Base-by-base conservation (phyloP, 148 eudicot genomes). In the Bassia scoparia region DNA sequence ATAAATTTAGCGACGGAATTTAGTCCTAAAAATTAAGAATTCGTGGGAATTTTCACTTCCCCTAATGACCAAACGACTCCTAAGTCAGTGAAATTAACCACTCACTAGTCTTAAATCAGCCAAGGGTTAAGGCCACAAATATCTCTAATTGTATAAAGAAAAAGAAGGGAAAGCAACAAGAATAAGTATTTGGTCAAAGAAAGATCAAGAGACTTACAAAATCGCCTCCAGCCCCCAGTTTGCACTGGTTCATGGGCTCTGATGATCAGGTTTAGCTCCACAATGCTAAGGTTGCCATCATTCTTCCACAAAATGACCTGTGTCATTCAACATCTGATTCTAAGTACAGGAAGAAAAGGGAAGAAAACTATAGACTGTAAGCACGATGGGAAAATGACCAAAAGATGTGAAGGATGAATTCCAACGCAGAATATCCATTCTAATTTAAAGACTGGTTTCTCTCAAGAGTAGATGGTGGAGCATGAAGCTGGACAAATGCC, bases 241-340 rank as follows among this genome's bases (percentile, higher is more conserved):
- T 72, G 20, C 79, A 76, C 56, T 67, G 83, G 14, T 58, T 16
- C 18, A 50, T 20, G 20, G 46, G 26, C 73, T 82, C 46, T 63
- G 76, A 78, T 38, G 69, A 76, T 37, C 65, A 52, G 74, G 41
- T 61, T 76, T 72, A 49, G 71, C 75, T 52, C 78, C 83, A 77
- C 61, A 18, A 12, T 33, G 44, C 77, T 80, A 67, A 76, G 76
- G 81, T 69, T 86, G 77, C 61, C 77, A 61, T 76, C 82, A 79
- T 68, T 82, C 62, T 65, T 83, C 62, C 73, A 53, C 56, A n/a
- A 54, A 13, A 52, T 65, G 74, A 15, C 86, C 97, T 89, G 89
- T 64, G 71, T 61, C 64, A 49, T 27, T 37, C 52, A 72, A 30
- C 49, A 82, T 78, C 35, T 62, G 73, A 16, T 24, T 74, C 61